Evolutionary conservation across 176 grass and related monocot species (phyloP).

Genomic region (Oryza nivara): DNA sequence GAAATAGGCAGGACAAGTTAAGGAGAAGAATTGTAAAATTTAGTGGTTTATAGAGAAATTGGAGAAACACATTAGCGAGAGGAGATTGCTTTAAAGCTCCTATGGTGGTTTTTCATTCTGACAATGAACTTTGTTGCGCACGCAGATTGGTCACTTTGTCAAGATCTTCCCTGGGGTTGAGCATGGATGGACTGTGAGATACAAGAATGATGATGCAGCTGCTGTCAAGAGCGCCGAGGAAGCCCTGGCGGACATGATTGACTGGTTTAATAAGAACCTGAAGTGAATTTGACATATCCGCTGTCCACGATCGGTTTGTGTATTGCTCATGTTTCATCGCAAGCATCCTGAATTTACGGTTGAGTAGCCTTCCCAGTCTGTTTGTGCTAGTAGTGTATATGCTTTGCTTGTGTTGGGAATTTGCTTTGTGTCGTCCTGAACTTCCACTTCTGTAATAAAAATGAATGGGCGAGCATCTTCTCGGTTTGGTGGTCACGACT

Average conservation of each 20-base stretch:
- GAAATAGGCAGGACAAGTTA: too few relatives aligned
- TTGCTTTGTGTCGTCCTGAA: neutral
- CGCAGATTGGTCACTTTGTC: conserved; percentile 56
- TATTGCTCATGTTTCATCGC: neutral
- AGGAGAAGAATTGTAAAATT: neutral
- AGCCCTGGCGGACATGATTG: conserved; percentile 51
- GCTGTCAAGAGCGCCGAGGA: conserved; percentile 63
- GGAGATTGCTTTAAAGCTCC: neutral
- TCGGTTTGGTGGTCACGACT: neutral
- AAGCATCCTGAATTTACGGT: neutral
- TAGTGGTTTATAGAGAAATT: neutral
- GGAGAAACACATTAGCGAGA: neutral
- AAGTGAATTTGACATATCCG: conserved; percentile 28
- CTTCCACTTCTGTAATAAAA: conserved; percentile 26
- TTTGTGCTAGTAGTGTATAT: neutral
- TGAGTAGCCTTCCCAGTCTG: neutral
- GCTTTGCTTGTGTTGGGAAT: neutral
- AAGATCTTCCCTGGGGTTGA: conserved; percentile 74
- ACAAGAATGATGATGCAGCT: conserved; percentile 41
- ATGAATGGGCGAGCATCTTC: neutral
- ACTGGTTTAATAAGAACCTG: conserved; percentile 68
- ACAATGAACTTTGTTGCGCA: neutral
- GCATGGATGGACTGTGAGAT: conserved; percentile 73
- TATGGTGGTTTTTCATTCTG: neutral
- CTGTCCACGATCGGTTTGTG: neutral